Evolutionary conservation across 106 monocot species (phyloP).

Genomic region (Phalaenopsis aphrodite): DNA sequence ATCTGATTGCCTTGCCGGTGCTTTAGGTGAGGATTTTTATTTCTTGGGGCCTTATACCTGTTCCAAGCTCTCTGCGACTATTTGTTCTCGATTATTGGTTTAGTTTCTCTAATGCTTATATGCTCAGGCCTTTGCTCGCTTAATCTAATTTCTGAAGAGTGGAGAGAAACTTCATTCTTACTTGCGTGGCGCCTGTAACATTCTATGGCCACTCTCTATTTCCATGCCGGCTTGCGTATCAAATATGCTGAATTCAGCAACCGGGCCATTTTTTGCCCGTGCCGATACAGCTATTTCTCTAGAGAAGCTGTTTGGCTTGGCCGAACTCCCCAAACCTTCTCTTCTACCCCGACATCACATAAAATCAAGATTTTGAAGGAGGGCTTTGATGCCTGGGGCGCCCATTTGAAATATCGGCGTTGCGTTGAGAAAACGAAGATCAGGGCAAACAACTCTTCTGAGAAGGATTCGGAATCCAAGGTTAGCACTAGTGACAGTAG

Average conservation of each 20-base stretch:
- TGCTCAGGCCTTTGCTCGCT: neutral
- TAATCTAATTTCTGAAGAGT: conserved; percentile 1
- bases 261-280: neutral
- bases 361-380: conserved; percentile 5
- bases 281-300: neutral
- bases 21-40: neutral
- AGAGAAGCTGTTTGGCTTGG: conserved; percentile 4
- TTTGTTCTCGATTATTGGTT: neutral
- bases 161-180: neutral
- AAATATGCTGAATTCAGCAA: neutral
- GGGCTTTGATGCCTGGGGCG: conserved; percentile 22
- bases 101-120: neutral
- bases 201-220: neutral
- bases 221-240: neutral
- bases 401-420: conserved; percentile 7
- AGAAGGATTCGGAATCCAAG: conserved; percentile 33
- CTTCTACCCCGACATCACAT: neutral
- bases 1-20: neutral
- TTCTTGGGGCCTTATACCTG: neutral
- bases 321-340: conserved; percentile 3
- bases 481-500: conserved; percentile 6
- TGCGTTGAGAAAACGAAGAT: conserved; percentile 12
- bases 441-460: conserved; percentile 33
- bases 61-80: neutral
- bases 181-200: conserved; percentile 1